These are phyloP conservation scores for Lophium mytilinum DNA, from an alignment of 495 filamentous ascomycete species.

Conservation along the genomic window DNA sequence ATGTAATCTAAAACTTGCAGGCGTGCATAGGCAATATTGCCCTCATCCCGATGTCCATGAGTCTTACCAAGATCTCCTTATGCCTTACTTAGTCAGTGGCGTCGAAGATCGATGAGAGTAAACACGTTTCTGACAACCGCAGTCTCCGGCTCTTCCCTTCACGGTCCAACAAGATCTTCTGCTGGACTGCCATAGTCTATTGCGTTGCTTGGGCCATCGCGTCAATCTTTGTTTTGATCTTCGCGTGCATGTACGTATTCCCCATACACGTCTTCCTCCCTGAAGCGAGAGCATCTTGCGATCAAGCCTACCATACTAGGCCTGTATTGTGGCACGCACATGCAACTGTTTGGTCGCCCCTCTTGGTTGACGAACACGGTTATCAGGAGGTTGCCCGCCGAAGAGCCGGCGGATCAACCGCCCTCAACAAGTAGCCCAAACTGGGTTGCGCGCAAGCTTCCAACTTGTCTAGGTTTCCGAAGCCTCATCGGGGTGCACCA, in stretches of 20 bases:
- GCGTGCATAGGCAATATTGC: slow-evolving; percentile 9
- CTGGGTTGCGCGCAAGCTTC: too few species aligned
- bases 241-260: slow-evolving; percentile 9
- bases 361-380: too few species aligned
- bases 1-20: background rate
- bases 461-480: too few species aligned
- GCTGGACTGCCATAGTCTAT: slow-evolving; percentile 7
- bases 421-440: too few species aligned
- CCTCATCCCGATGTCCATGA: slow-evolving; percentile 13
- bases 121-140: too few species aligned
- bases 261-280: too few species aligned
- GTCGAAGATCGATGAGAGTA: too few species aligned
- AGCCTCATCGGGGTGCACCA: too few species aligned
- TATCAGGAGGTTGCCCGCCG: too few species aligned
- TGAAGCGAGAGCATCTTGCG: background rate
- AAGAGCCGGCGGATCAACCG: too few species aligned
- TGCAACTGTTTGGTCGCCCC: too few species aligned
- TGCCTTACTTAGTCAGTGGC: slow-evolving; percentile 10
- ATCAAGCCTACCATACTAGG: background rate
- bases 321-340: background rate
- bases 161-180: slow-evolving; percentile 14
- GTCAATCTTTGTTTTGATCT: slow-evolving; percentile 18
- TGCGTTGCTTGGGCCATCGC: slow-evolving; percentile 6
- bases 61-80: slow-evolving; percentile 16
- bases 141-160: slow-evolving; percentile 16